phyloP scores from a whole-genome alignment of 208 protist genomes.

The Acanthamoeba healyi region DNA sequence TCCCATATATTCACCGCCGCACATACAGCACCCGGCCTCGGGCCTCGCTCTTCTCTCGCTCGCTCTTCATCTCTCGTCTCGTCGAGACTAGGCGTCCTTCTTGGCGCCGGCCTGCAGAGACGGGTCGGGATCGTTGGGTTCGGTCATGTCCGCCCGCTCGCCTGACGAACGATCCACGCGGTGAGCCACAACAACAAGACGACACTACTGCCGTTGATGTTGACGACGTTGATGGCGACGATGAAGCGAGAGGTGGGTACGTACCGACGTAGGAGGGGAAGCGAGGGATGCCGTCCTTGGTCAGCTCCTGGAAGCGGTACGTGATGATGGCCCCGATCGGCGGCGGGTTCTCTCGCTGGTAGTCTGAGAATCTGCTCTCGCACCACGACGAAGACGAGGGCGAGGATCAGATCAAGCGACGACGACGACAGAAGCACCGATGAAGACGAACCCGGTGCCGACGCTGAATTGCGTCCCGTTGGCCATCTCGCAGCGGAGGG shows the following conservation, averaged over 20 bases:
- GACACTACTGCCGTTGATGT: no score
- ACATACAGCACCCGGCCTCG: background rate
- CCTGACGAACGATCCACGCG: no score
- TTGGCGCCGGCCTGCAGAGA: background rate
- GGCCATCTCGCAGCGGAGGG: slow-evolving; percentile 79
- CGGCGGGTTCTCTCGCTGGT: slow-evolving; percentile 83
- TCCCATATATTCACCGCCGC: background rate
- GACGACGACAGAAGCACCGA: background rate
- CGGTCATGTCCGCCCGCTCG: slow-evolving; percentile 37
- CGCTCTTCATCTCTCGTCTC: background rate
- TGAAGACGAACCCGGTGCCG: slow-evolving; percentile 75
- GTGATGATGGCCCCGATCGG: slow-evolving; percentile 87
- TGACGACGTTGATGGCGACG: no score
- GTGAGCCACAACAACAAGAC: no score
- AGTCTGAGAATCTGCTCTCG: slow-evolving; percentile 77
- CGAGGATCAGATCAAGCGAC: slow-evolving; percentile 79
- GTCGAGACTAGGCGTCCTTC: background rate
- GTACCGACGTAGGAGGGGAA: slow-evolving; percentile 84
- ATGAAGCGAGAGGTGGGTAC: background rate
- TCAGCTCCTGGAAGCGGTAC: slow-evolving; percentile 87
- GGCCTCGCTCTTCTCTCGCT: no score
- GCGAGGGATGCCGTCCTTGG: slow-evolving; percentile 83
- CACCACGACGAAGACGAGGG: background rate
- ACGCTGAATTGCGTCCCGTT: slow-evolving; percentile 87
- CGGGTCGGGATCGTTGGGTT: slow-evolving; percentile 21